A percentile compares a stretch with the other conserved stretches of the same genome.
These are phyloP conservation scores for Leucocoprinus leucothites DNA, from an alignment of 768 basidiomycete species.

Conservation along the genomic window DNA sequence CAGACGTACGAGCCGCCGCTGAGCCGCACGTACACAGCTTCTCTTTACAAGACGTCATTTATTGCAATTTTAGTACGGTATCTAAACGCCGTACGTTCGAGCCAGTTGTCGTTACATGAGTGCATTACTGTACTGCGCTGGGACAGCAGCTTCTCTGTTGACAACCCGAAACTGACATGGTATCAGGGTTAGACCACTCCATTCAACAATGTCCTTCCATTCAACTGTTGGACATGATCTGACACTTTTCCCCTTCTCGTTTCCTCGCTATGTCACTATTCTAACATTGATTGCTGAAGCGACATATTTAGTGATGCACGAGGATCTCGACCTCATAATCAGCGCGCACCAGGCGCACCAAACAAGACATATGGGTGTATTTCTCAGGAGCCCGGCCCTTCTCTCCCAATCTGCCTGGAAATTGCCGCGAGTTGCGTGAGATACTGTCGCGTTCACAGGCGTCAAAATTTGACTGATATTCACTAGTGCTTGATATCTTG, in stretches of 20 bases:
- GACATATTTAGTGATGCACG: constrained; percentile 4
- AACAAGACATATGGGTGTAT: constrained; percentile 6
- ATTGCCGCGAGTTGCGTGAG: constrained; percentile 10
- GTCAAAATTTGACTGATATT: neutral
- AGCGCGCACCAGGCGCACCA: constrained; percentile 1
- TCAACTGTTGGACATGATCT: neutral
- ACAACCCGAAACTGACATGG: neutral
- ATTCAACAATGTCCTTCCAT: neutral
- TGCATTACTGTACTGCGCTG: too few species aligned
- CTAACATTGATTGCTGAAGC: neutral
- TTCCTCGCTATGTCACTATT: neutral
- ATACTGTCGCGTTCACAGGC: neutral
- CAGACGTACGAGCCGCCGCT: neutral
- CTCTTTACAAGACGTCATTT: too few species aligned
- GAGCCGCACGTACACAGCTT: too few species aligned
- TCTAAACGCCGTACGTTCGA: neutral
- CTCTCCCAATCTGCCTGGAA: neutral
- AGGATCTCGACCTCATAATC: constrained; percentile 9
- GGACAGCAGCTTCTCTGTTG: neutral
- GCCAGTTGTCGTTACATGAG: too few species aligned
- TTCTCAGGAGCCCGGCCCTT: constrained; percentile 1
- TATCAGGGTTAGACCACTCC: neutral
- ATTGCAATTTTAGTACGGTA: neutral
- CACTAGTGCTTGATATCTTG: neutral
- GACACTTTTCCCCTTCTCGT: neutral